Evolutionary conservation across 306 rosid species (phyloP).

Genomic region (Sophora flavescens): DNA sequence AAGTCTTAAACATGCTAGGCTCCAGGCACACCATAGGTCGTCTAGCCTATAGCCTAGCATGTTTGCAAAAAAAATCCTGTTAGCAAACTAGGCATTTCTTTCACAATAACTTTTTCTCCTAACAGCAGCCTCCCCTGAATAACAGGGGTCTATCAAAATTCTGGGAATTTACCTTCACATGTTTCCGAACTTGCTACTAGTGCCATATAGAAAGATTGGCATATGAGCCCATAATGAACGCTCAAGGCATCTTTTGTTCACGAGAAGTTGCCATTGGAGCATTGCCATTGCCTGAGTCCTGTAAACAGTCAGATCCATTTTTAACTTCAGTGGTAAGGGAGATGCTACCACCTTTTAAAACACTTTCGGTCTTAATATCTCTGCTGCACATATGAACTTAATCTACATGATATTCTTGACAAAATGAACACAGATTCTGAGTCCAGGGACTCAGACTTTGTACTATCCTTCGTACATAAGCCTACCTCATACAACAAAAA

Average conservation of each 20-base stretch:
- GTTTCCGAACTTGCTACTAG: slow-evolving; percentile 36
- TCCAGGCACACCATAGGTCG: no score
- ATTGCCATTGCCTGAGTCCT: slow-evolving; percentile 2
- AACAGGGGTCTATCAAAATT: slow-evolving; percentile 1
- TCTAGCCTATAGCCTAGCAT: no score
- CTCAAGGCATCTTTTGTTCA: slow-evolving; percentile 31
- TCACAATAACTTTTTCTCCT: slow-evolving; percentile 6
- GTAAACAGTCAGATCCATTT: slow-evolving; percentile 1
- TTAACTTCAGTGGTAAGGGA: slow-evolving; percentile 17
- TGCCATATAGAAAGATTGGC: background rate
- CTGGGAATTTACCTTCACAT: background rate
- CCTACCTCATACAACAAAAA: slow-evolving; percentile 17
- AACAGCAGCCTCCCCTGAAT: slow-evolving; percentile 22
- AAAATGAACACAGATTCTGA: background rate
- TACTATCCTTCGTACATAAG: slow-evolving; percentile 1
- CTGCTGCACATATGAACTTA: background rate
- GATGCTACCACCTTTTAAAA: slow-evolving; percentile 24
- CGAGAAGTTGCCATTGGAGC: slow-evolving; percentile 24
- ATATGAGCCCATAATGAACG: background rate
- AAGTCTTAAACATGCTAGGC: no score
- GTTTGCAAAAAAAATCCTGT: background rate
- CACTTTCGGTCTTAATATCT: background rate
- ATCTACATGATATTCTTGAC: background rate
- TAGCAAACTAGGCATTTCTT: background rate
- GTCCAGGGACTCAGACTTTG: background rate